These are phyloP conservation scores for Aspergillus spinulosporus DNA, from an alignment of 2,329 filamentous ascomycete genomes.

Conservation along the genomic window DNA sequence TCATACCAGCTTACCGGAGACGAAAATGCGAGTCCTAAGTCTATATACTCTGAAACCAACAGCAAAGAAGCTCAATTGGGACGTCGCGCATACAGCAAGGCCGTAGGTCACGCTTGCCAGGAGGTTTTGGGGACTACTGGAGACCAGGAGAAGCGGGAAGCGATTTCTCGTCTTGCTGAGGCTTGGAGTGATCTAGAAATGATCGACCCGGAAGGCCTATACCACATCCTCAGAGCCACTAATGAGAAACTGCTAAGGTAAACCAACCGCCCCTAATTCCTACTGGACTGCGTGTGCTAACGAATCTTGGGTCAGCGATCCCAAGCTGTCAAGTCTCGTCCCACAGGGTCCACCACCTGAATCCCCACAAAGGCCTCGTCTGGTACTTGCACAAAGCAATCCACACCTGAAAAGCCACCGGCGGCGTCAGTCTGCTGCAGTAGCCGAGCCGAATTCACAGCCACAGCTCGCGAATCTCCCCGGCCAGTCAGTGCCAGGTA, in stretches of 20 bases:
- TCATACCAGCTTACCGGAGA: slow-evolving; percentile 34
- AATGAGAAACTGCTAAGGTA: slow-evolving; percentile 66
- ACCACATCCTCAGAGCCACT: slow-evolving; percentile 76
- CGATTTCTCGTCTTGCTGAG: slow-evolving; percentile 77
- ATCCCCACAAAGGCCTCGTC: slow-evolving; percentile 58
- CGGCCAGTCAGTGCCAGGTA: slow-evolving; percentile 64
- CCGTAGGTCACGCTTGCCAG: slow-evolving; percentile 77
- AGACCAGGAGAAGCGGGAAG: slow-evolving; percentile 72
- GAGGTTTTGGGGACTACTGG: slow-evolving; percentile 81
- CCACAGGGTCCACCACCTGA: slow-evolving; percentile 39
- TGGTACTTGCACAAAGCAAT: slow-evolving; percentile 78
- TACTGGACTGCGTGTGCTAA: slow-evolving; percentile 9
- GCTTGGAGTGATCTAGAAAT: slow-evolving; percentile 83
- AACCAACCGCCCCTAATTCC: slow-evolving; percentile 15
- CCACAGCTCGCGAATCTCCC: slow-evolving; percentile 51
- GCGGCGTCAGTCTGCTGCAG: slow-evolving; percentile 57
- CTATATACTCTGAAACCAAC: slow-evolving; percentile 32
- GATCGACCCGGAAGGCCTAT: slow-evolving; percentile 85
- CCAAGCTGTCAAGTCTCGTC: slow-evolving; percentile 42
- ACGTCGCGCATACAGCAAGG: slow-evolving; percentile 75
- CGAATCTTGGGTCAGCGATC: slow-evolving; percentile 31
- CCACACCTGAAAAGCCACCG: slow-evolving; percentile 80
- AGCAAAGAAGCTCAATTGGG: slow-evolving; percentile 84
- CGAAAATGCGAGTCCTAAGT: slow-evolving; percentile 44
- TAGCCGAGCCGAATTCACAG: slow-evolving; percentile 39